Base-by-base conservation (phyloP, 2,329 filamentous ascomycete species). In the Diaporthe sp. region DNA sequence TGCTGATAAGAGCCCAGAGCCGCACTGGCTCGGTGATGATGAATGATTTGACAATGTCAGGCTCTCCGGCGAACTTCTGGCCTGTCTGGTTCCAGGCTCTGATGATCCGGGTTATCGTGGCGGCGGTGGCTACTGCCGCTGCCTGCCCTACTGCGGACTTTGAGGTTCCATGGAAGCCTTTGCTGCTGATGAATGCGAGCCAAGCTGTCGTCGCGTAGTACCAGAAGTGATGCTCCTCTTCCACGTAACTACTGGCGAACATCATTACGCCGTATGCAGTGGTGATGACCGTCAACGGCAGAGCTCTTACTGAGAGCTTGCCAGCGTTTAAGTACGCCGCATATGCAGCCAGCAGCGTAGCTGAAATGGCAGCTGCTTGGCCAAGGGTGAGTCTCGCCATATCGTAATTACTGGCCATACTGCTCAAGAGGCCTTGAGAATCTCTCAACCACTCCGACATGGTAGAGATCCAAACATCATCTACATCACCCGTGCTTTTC, bases 171-270 rank as follows among this genome's bases (percentile, higher is more conserved):
- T 58, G 51, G 58, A 86, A 84, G 79, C 85, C 83, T 77, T 86
- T 88, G 55, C 89, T 77, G 42, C 86, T 86, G 17, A 93, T 83
- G 39, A 87, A 85, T 1, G 86, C 83, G 42, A 93, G 80, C 94
- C 94, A 97, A 9, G 91, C 89, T 0, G 93, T 92, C 0, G 93
- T 90, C 1, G 91, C 84, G 95, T 96, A 98, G 84, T 99, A 98
- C 97, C 97, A 99, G 81, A 98, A 98, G 78, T 98, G 95, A 66
- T 99, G 97, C 82, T 99, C 97, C 84, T 99, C 97, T 83, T 99
- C 97, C 2, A 99, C 95, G 82, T 97, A 99, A 80, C 96, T 98
- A 81, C 94, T 98, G 13, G 96, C 96, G 84, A 98, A 98, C 96
- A 98, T 98, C 91, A 98, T 97, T 50, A 91, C 82, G 1, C 92